phyloP scores from a whole-genome alignment of 805 yeast genomes.

The Schizosaccharomyces osmophilus region DNA sequence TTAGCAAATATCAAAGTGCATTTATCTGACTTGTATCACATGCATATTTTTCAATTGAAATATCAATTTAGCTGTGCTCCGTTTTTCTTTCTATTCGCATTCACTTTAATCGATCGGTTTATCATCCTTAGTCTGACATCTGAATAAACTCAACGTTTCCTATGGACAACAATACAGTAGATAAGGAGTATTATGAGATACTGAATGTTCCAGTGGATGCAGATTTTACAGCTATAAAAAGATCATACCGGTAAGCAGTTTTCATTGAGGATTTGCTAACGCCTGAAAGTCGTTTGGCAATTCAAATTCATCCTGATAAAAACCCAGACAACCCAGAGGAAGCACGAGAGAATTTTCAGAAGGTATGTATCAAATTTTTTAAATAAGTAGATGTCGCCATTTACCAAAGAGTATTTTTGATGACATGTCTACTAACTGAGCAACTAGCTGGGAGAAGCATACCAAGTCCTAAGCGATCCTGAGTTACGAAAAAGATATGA shows the following conservation, averaged over 20 bases:
- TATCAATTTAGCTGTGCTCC: no score
- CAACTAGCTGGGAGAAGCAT: constrained; percentile 22
- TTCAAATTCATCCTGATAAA: constrained; percentile 82
- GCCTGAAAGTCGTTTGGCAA: constrained; percentile 22
- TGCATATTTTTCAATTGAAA: no score
- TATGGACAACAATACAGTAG: not conserved
- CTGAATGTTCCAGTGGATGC: constrained; percentile 18
- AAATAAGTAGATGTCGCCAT: constrained; percentile 10
- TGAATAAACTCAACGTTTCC: not conserved
- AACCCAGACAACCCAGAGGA: constrained; percentile 63
- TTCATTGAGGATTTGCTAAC: not conserved
- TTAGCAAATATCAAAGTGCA: no score
- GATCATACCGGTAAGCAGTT: constrained; percentile 31
- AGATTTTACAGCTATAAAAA: constrained; percentile 33
- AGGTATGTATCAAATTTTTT: constrained; percentile 16
- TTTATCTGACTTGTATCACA: no score
- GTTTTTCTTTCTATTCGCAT: no score
- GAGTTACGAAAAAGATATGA: constrained; percentile 52
- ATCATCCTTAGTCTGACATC: not conserved
- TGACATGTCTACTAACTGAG: not conserved
- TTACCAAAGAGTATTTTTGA: constrained; percentile 9
- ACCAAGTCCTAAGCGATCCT: constrained; percentile 46
- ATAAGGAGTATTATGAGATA: constrained; percentile 19
- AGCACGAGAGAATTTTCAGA: constrained; percentile 74
- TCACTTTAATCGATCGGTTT: no score